Base-by-base conservation (phyloP, 2,329 filamentous ascomycete genomes). In the Pyricularia sp. region DNA sequence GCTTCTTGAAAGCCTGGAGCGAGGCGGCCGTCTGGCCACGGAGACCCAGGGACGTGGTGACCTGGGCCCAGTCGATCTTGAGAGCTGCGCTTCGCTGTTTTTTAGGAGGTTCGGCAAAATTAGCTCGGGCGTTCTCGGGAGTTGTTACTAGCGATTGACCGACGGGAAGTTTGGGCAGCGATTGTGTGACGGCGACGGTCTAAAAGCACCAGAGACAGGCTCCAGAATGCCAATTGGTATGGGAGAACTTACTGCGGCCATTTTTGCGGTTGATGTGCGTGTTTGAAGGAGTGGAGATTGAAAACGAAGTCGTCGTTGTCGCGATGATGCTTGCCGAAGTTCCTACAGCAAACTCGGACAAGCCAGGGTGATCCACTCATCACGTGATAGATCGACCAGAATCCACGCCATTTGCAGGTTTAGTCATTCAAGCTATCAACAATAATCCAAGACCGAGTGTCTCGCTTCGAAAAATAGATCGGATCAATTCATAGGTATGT, bases 51-150 rank as follows among this genome's bases (percentile, higher is more conserved):
- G 93, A 96, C 81, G 85, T 87, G 80, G 89, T 89, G 75, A 99
- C 87, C 83, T 96, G 94, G 82, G 87, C 87, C 94, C 94, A 99
- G 88, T 99, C 94, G 85, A 99, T 87, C 87, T 97, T 99, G 81
- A 96, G 87, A 80, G 93, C 93, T 84, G 93, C 93, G 86, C 91
- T 96, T 86, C 92, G 90, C 93, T 97, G 33, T 55, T 55, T 59
- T 26, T 33, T 3, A 16, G 4, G 22, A 8, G n/a, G 28, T 63
- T 30, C 62, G 35, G 28, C 68, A 55, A 81, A 83, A 83, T 84
- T 83, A 84, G 82, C 81, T 83, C 82, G 71, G 57, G 16, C 28
- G 60, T 63, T 62, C 26, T 59, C 53, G 62, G 62, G 59, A 31
- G 35, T 40, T 19, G 33, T 16, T 22, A 26, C 22, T 24, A 7